Percentiles rank a stretch among this genome's conserved stretches.
Evolutionary conservation across 495 filamentous ascomycete genomes (phyloP).

Genomic region (Filosporella fistucella): DNA sequence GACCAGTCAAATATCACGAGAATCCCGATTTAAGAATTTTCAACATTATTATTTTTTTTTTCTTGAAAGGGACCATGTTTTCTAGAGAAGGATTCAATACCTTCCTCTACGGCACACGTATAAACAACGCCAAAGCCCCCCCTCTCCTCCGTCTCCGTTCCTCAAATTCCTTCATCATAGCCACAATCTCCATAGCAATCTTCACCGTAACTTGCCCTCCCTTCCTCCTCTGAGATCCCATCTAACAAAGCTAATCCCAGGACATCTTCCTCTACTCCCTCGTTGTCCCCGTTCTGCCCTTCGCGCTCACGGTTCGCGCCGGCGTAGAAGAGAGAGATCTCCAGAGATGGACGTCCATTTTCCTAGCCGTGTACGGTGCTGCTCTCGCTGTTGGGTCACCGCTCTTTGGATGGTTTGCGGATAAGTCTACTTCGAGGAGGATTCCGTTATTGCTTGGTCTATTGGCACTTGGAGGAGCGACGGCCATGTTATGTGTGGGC

Average conservation of each 20-base stretch:
- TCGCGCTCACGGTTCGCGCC: slow-evolving; percentile 58
- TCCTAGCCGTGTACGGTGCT: slow-evolving; percentile 74
- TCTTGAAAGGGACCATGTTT: too few species aligned
- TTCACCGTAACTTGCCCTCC: not conserved
- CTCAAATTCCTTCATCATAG: slow-evolving; percentile 6
- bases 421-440: slow-evolving; percentile 62
- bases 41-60: too few species aligned
- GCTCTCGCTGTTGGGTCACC: slow-evolving; percentile 47
- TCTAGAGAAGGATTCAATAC: slow-evolving; percentile 10
- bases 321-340: slow-evolving; percentile 50
- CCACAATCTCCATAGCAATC: not conserved
- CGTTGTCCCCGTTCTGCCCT: slow-evolving; percentile 82
- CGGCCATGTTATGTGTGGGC: slow-evolving; percentile 68
- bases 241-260: slow-evolving; percentile 4
- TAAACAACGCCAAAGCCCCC: slow-evolving; percentile 14
- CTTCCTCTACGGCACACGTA: slow-evolving; percentile 18
- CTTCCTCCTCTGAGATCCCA: too few species aligned
- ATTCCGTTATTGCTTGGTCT: slow-evolving; percentile 68
- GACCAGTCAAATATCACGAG: too few species aligned
- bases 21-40: too few species aligned
- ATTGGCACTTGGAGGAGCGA: slow-evolving; percentile 62
- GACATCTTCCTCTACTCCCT: slow-evolving; percentile 80
- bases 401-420: slow-evolving; percentile 37
- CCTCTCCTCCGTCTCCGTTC: slow-evolving; percentile 17
- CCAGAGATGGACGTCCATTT: slow-evolving; percentile 73